Evolutionary conservation across 2,329 filamentous ascomycete genomes (phyloP).

Genomic region (Aspergillus sp.): DNA sequence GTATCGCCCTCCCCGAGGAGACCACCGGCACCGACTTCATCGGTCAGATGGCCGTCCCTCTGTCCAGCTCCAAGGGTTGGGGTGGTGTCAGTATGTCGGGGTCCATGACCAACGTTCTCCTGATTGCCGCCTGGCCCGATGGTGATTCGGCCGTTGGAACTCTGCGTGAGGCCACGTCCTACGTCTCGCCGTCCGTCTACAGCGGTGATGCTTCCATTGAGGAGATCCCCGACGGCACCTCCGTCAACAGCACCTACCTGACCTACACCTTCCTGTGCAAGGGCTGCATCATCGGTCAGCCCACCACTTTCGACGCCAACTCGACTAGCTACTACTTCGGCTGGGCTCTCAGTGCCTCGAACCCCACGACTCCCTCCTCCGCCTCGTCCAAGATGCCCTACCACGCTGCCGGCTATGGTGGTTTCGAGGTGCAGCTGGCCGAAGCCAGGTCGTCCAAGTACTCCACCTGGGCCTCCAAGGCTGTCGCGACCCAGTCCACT

Average conservation of each 20-base stretch:
- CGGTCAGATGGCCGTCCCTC: constrained; percentile 20
- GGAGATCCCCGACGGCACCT: constrained; percentile 19
- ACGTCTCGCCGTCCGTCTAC: constrained; percentile 16
- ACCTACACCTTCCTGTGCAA: constrained; percentile 23
- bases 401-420: constrained; percentile 20
- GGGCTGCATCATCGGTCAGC: constrained; percentile 17
- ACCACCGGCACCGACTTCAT: constrained; percentile 17
- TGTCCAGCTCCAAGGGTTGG: constrained; percentile 19
- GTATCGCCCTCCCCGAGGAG: constrained; percentile 20
- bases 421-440: constrained; percentile 17
- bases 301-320: constrained; percentile 16
- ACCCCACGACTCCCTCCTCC: constrained; percentile 17
- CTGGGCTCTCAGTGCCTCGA: constrained; percentile 20
- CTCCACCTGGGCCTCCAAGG: constrained; percentile 20
- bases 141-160: constrained; percentile 15
- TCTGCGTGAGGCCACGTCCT: constrained; percentile 16
- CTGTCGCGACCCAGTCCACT: constrained; percentile 7
- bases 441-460: constrained; percentile 21
- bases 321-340: constrained; percentile 19
- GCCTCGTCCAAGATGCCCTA: constrained; percentile 15
- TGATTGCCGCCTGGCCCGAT: constrained; percentile 21
- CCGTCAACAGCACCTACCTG: constrained; percentile 21
- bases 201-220: constrained; percentile 15
- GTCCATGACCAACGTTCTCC: constrained; percentile 17
- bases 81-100: constrained; percentile 21